Evolutionary conservation across 202 grass and related monocot species (phyloP).

Genomic region (Schoenoplectus triqueter): DNA sequence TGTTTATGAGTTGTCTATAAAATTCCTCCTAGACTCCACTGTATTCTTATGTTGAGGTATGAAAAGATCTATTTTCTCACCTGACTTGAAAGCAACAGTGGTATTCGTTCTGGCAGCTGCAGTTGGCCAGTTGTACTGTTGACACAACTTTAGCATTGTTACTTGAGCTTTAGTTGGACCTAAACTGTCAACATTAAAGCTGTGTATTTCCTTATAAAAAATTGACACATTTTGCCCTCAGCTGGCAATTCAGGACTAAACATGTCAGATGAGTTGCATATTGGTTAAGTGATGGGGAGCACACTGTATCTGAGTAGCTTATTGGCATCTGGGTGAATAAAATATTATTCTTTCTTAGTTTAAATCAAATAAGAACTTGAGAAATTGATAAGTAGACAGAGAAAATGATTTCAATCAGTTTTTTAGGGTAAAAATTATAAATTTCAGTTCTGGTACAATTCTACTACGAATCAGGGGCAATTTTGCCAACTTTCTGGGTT

Average conservation of each 20-base stretch:
- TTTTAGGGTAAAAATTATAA: no score
- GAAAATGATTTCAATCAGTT: no score
- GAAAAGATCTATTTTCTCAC: not conserved
- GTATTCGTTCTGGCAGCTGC: not conserved
- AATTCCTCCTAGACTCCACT: constrained; percentile 92
- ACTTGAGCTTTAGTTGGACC: not conserved
- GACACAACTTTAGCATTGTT: no score
- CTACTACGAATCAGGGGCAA: no score
- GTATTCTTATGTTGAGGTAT: constrained; percentile 93
- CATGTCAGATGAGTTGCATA: not conserved
- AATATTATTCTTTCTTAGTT: not conserved
- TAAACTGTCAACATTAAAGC: not conserved
- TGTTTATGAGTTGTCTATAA: constrained; percentile 63
- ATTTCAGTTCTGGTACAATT: no score
- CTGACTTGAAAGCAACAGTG: not conserved
- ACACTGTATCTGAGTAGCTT: not conserved
- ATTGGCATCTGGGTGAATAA: not conserved
- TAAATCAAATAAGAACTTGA: no score
- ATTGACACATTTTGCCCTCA: not conserved
- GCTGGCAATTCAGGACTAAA: not conserved
- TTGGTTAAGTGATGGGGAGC: not conserved
- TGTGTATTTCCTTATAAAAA: not conserved
- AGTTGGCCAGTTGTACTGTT: no score
- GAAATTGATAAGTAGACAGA: no score
- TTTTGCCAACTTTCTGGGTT: no score